phyloP scores from a whole-genome alignment of 2,329 filamentous ascomycete species.

The Cryphonectria naterciae region DNA sequence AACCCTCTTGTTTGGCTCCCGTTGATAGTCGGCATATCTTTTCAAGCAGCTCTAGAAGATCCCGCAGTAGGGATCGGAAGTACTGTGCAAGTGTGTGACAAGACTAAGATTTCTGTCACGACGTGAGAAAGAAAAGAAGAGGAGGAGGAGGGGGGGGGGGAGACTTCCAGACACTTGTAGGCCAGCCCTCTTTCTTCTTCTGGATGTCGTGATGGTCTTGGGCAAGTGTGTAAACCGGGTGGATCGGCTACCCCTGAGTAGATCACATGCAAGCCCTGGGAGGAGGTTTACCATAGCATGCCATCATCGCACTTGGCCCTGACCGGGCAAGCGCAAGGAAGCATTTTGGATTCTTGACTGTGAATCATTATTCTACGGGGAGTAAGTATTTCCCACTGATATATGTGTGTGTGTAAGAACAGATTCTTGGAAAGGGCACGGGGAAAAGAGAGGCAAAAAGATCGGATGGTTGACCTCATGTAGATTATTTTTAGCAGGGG shows the following conservation, averaged over 20 bases:
- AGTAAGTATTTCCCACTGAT: not conserved
- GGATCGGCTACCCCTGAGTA: constrained; percentile 5
- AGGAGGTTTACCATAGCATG: not conserved
- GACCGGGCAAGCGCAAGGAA: not conserved
- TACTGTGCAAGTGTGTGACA: not conserved
- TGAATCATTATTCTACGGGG: not conserved
- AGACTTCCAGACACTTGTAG: not conserved
- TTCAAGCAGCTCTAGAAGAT: not conserved
- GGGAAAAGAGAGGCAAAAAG: not conserved
- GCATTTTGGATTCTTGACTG: not conserved
- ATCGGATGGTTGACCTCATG: constrained; percentile 24
- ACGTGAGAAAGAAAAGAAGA: not conserved
- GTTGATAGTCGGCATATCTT: not conserved
- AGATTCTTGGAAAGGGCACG: not conserved
- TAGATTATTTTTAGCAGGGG: constrained; percentile 30
- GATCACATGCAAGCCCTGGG: constrained; percentile 13
- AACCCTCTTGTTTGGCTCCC: not conserved
- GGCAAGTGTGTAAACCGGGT: not conserved
- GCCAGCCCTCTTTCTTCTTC: too few relatives aligned
- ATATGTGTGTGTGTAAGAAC: not conserved
- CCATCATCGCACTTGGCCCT: not conserved
- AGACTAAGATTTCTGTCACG: not conserved
- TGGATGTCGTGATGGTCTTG: not conserved
- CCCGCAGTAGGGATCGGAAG: not conserved
- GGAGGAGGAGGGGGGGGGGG: too few relatives aligned